Evolutionary conservation across 257 asterid species (phyloP).

Genomic region (Solanum chaucha): DNA sequence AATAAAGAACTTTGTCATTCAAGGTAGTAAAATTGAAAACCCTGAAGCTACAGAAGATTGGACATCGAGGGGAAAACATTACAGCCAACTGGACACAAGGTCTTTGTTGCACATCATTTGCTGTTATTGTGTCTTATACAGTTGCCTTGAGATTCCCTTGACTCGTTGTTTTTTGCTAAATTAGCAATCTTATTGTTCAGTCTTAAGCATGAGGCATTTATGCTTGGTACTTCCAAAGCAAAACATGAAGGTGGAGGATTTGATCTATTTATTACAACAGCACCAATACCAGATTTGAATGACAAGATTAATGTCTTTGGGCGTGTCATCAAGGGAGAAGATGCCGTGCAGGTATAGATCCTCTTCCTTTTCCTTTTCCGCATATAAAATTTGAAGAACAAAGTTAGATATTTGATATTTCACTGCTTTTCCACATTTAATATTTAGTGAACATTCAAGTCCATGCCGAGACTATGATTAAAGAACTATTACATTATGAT

Average conservation of each 20-base stretch:
- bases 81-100: slow-evolving; percentile 83
- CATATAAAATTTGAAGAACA: too few species aligned
- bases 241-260: slow-evolving; percentile 54
- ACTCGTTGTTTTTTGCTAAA: background rate
- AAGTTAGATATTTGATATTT: background rate
- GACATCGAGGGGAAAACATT: slow-evolving; percentile 83
- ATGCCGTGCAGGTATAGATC: slow-evolving; percentile 73
- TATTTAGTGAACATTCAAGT: background rate
- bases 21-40: slow-evolving; percentile 66
- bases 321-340: slow-evolving; percentile 88
- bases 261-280: slow-evolving; percentile 82
- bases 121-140: background rate
- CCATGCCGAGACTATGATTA: background rate
- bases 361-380: too few species aligned
- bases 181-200: slow-evolving; percentile 4
- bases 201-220: slow-evolving; percentile 91
- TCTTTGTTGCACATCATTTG: slow-evolving; percentile 16
- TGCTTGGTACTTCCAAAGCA: slow-evolving; percentile 87
- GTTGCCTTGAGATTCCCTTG: background rate
- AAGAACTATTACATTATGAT: background rate
- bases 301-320: slow-evolving; percentile 82
- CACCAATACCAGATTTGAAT: slow-evolving; percentile 77
- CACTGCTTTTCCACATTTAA: background rate
- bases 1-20: slow-evolving; percentile 78
- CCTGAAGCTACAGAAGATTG: slow-evolving; percentile 71